Conservation (phyloP, 2,329 filamentous ascomycete species). For the Nothopassalora personata region DNA sequence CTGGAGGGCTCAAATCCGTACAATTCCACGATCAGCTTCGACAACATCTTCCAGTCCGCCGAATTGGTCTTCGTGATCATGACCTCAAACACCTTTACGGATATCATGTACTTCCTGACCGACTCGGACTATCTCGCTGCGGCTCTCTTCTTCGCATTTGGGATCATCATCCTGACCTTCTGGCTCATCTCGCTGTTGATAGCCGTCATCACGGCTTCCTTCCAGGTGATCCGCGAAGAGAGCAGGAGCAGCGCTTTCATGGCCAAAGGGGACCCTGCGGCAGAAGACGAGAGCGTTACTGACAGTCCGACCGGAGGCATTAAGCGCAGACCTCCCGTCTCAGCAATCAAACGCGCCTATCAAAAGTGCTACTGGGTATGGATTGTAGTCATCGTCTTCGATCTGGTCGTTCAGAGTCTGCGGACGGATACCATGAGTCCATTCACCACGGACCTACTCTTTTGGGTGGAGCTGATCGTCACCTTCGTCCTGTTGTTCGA, state of each 20-base stretch:
- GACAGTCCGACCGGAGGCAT: background rate
- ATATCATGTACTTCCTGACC: constrained; percentile 89
- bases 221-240: constrained; percentile 96
- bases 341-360: constrained; percentile 63
- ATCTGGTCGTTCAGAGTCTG: constrained; percentile 71
- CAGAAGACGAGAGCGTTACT: constrained; percentile 20
- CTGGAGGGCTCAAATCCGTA: constrained; percentile 73
- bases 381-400: constrained; percentile 74
- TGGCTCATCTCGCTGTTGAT: constrained; percentile 95
- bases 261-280: constrained; percentile 53
- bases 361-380: constrained; percentile 70
- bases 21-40: constrained; percentile 84
- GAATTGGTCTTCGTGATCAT: constrained; percentile 97
- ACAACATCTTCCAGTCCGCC: constrained; percentile 86
- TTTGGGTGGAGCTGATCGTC: constrained; percentile 65
- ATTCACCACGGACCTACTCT: constrained; percentile 58
- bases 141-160: constrained; percentile 67
- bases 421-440: constrained; percentile 71
- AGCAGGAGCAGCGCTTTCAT: constrained; percentile 92
- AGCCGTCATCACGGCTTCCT: constrained; percentile 96
- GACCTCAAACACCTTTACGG: constrained; percentile 94
- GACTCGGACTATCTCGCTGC: constrained; percentile 86
- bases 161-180: constrained; percentile 85
- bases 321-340: constrained; percentile 29
- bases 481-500: constrained; percentile 76